phyloP scores from a whole-genome alignment of 768 basidiomycete species.

The Suillus plorans region DNA sequence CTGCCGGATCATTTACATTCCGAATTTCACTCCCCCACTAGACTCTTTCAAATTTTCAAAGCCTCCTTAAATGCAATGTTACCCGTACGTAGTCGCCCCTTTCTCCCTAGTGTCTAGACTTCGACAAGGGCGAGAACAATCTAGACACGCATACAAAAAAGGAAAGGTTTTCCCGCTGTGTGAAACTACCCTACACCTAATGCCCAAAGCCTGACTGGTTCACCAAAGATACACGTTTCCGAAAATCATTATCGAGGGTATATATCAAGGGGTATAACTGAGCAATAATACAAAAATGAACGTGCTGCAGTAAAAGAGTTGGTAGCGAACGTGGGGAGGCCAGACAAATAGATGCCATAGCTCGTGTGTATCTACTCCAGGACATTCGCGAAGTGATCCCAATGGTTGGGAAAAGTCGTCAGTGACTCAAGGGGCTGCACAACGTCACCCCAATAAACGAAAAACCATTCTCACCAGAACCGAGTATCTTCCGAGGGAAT shows the following conservation, averaged over 20 bases:
- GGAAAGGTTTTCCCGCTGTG: neutral
- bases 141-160: too few species aligned
- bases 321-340: neutral
- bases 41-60: too few species aligned
- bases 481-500: constrained; percentile 36
- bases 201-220: too few species aligned
- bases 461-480: constrained; percentile 35
- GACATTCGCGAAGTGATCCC: neutral
- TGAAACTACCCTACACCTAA: too few species aligned
- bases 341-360: neutral
- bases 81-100: too few species aligned
- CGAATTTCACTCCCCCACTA: too few species aligned
- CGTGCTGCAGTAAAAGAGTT: neutral
- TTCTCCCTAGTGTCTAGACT: neutral
- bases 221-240: neutral
- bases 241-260: neutral
- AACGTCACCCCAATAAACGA: neutral
- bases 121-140: too few species aligned
- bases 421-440: too few species aligned
- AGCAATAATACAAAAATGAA: neutral
- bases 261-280: neutral
- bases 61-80: too few species aligned
- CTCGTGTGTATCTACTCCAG: neutral
- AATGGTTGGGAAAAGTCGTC: neutral
- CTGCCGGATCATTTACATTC: too few species aligned